Evolutionary conservation across 352 stramenopile species (phyloP).

Genomic region (Pythium sukuiense): DNA sequence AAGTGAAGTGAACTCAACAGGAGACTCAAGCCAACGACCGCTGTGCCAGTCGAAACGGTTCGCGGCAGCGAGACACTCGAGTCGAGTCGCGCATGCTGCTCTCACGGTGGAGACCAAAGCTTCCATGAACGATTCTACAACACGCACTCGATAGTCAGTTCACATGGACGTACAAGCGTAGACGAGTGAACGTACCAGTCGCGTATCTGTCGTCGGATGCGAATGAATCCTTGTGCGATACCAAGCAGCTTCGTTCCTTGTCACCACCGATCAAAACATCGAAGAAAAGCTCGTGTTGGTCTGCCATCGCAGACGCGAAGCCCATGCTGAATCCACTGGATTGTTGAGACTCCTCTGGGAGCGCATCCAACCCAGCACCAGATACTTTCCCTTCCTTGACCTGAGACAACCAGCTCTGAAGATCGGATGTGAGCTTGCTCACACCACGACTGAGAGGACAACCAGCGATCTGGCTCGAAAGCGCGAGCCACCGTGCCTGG

Average conservation of each 20-base stretch:
- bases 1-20: conserved; percentile 38
- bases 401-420: conserved; percentile 76
- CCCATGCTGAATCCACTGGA: conserved; percentile 3
- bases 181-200: conserved; percentile 26
- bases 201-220: conserved; percentile 37
- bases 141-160: conserved; percentile 2
- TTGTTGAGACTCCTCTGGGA: neutral
- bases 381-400: conserved; percentile 81
- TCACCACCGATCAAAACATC: neutral
- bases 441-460: conserved; percentile 44
- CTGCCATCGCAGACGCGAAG: conserved; percentile 3
- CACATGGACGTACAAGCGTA: neutral
- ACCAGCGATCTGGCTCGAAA: conserved; percentile 66
- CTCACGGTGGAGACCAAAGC: conserved; percentile 57
- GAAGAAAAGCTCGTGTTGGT: conserved; percentile 33
- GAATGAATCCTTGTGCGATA: conserved; percentile 43
- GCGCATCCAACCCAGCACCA: conserved; percentile 55
- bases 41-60: conserved; percentile 63
- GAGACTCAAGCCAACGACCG: conserved; percentile 56
- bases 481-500: conserved; percentile 65
- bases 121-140: conserved; percentile 56
- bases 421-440: conserved; percentile 43
- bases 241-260: conserved; percentile 34
- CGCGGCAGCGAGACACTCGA: conserved; percentile 52
- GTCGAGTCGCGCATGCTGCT: conserved; percentile 43